phyloP scores from a whole-genome alignment of 2,329 filamentous ascomycete genomes.

The Coniochaeta ligniaria region DNA sequence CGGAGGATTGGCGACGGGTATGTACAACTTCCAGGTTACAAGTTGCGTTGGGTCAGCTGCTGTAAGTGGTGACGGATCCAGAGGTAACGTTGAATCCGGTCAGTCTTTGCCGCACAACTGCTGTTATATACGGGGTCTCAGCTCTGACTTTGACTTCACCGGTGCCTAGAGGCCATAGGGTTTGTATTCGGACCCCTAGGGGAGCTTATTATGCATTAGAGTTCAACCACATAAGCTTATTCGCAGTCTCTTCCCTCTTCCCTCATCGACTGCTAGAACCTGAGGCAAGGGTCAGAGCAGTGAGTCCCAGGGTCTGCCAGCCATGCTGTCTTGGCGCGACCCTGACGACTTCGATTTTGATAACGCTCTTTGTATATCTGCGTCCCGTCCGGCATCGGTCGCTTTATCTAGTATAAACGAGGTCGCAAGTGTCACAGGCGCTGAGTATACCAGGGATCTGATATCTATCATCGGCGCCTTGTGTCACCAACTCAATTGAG shows the following conservation, averaged over 20 bases:
- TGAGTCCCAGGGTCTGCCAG: background rate
- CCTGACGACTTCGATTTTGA: background rate
- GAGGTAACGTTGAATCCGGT: constrained; percentile 7
- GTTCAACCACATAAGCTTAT: background rate
- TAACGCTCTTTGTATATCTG: background rate
- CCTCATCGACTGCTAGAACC: background rate
- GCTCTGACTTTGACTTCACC: background rate
- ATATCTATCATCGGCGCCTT: background rate
- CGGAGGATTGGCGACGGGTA: no score
- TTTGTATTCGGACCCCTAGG: background rate
- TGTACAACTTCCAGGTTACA: no score
- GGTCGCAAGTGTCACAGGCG: background rate
- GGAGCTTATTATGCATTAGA: background rate
- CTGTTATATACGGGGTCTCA: background rate
- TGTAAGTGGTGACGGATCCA: background rate
- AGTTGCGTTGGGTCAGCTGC: background rate
- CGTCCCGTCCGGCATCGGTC: background rate
- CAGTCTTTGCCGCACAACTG: background rate
- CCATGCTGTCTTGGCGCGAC: background rate
- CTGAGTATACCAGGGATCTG: background rate
- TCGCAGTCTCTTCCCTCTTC: background rate
- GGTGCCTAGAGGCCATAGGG: background rate
- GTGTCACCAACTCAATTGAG: background rate
- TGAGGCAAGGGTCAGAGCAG: no score
- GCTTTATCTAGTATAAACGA: background rate